Conservation (phyloP, 1,284 basidiomycete species). For the Sanghuangporus weigelae region DNA sequence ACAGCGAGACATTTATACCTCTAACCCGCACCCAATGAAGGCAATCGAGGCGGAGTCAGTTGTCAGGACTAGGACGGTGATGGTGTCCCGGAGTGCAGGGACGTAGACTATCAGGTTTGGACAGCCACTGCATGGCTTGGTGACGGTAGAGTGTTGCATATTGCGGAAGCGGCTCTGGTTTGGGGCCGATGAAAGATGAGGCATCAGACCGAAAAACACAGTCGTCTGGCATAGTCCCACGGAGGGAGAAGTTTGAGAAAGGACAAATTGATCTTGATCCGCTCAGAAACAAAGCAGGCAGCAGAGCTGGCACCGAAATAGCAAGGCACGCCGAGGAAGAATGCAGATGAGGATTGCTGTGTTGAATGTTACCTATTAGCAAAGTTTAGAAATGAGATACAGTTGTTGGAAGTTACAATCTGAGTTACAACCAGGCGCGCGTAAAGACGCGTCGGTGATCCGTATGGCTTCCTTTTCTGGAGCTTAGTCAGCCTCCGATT, state of each 20-base stretch:
- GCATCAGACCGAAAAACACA: conserved; percentile 9
- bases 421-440: neutral
- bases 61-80: conserved; percentile 14
- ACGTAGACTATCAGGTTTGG: conserved; percentile 17
- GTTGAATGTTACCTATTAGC: neutral
- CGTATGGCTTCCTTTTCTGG: neutral
- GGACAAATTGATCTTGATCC: conserved; percentile 6
- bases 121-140: conserved; percentile 12
- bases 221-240: conserved; percentile 5
- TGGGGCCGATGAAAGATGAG: conserved; percentile 6
- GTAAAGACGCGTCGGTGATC: conserved; percentile 2
- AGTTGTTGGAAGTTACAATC: neutral
- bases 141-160: conserved; percentile 3
- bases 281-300: conserved; percentile 4
- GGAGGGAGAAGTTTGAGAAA: neutral
- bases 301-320: neutral
- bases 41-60: conserved; percentile 15
- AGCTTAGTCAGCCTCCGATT: neutral
- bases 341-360: neutral
- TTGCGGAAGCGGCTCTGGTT: conserved; percentile 12
- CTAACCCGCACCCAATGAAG: neutral
- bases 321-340: neutral
- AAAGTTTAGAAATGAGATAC: neutral
- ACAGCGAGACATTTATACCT: conserved; percentile 6
- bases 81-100: conserved; percentile 11